Evolutionary conservation across 1,284 basidiomycete species (phyloP).

Genomic region (Fomitiporia mediterranea): DNA sequence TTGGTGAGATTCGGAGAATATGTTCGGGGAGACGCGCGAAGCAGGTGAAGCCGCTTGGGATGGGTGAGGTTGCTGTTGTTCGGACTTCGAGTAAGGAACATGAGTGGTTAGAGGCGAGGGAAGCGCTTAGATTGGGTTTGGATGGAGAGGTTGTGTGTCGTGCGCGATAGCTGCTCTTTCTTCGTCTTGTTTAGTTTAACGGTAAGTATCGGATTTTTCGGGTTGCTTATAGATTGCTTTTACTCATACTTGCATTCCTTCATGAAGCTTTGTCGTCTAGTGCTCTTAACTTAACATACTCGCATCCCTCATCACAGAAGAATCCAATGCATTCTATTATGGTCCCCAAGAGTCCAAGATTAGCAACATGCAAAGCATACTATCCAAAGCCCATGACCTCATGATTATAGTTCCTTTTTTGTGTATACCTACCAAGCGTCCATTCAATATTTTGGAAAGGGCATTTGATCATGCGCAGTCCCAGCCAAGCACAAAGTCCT

Average conservation of each 20-base stretch:
- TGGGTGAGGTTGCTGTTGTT: constrained; percentile 86
- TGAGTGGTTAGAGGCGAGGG: constrained; percentile 69
- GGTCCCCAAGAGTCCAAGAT: background rate
- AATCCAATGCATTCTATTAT: background rate
- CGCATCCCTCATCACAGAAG: background rate
- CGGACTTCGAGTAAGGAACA: constrained; percentile 64
- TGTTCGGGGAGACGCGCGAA: constrained; percentile 71
- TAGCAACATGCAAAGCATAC: background rate
- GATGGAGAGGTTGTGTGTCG: constrained; percentile 73
- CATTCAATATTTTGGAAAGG: background rate
- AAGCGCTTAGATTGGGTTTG: constrained; percentile 59
- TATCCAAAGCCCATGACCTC: background rate
- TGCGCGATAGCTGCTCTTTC: constrained; percentile 40
- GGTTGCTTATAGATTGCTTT: background rate
- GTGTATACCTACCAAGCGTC: background rate
- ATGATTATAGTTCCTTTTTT: background rate
- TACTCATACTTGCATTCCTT: background rate
- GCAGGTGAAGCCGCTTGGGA: constrained; percentile 66
- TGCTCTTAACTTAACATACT: background rate
- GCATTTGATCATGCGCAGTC: constrained; percentile 42
- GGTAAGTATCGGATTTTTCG: background rate
- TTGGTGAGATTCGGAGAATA: constrained; percentile 65
- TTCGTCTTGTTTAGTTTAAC: background rate
- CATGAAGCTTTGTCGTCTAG: background rate
- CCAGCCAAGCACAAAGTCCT: constrained; percentile 59